Conservation (phyloP, 352 stramenopile species). For the Thalassiosira sp. region DNA sequence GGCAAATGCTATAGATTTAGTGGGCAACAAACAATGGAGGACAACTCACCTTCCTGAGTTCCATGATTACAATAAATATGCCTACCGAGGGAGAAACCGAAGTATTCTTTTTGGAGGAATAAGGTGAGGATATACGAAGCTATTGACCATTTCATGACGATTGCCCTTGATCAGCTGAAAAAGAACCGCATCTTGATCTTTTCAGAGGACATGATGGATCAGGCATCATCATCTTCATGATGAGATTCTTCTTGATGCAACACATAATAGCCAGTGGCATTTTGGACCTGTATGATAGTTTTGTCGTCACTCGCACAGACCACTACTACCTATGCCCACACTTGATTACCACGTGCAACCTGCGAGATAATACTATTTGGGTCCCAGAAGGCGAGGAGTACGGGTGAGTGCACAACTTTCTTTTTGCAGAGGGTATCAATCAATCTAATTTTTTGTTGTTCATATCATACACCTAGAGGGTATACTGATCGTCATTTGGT, state of each 20-base stretch:
- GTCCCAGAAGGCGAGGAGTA: slow-evolving; percentile 48
- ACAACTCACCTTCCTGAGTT: not conserved
- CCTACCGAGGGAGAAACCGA: not conserved
- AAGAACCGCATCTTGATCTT: slow-evolving; percentile 16
- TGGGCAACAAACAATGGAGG: slow-evolving; percentile 23
- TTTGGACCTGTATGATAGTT: slow-evolving; percentile 45
- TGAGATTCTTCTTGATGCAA: slow-evolving; percentile 45
- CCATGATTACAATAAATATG: not conserved
- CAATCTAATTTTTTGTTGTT: not conserved
- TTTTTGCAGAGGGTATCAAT: too few species aligned
- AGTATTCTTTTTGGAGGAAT: not conserved
- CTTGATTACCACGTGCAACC: slow-evolving; percentile 25
- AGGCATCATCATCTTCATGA: slow-evolving; percentile 44
- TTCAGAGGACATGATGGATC: slow-evolving; percentile 19
- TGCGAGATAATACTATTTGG: slow-evolving; percentile 22
- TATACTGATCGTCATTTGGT: slow-evolving; percentile 49
- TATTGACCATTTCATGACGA: not conserved
- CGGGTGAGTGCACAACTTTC: not conserved
- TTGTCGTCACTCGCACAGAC: slow-evolving; percentile 62
- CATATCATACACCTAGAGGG: too few species aligned
- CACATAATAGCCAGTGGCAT: slow-evolving; percentile 23
- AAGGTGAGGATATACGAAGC: not conserved
- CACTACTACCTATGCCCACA: slow-evolving; percentile 56
- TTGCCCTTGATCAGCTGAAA: not conserved
- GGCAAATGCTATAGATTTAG: slow-evolving; percentile 55